Conservation (phyloP, 2,329 filamentous ascomycete genomes). For the Epichloe elymi region DNA sequence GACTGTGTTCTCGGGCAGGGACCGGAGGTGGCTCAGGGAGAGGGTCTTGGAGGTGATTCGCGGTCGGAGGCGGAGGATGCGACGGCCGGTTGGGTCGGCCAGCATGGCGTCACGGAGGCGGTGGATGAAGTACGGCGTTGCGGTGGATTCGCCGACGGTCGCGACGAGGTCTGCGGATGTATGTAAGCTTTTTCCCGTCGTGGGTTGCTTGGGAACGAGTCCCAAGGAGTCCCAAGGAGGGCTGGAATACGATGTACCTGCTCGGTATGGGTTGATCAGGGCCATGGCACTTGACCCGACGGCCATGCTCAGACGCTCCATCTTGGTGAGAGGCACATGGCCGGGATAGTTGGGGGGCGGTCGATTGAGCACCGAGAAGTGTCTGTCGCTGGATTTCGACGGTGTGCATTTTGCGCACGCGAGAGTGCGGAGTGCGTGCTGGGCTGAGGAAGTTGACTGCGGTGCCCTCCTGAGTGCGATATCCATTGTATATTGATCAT, state of each 20-base stretch:
- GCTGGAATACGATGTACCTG: constrained; percentile 35
- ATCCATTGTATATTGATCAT: constrained; percentile 11
- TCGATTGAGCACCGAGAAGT: constrained; percentile 73
- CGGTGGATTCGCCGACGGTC: constrained; percentile 84
- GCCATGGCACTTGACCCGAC: constrained; percentile 50
- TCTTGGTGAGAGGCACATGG: constrained; percentile 72
- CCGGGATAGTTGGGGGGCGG: constrained; percentile 84
- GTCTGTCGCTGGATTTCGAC: constrained; percentile 3
- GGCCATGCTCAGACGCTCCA: constrained; percentile 64
- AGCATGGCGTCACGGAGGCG: constrained; percentile 91
- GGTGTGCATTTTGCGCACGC: constrained; percentile 1
- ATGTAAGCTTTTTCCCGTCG: neutral
- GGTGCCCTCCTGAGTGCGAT: constrained; percentile 10
- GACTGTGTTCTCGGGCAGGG: constrained; percentile 58
- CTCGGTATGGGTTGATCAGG: constrained; percentile 64
- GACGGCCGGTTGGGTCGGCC: constrained; percentile 64
- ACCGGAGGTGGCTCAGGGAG: constrained; percentile 54
- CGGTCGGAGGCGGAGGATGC: constrained; percentile 81
- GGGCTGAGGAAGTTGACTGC: constrained; percentile 9
- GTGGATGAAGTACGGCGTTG: constrained; percentile 88
- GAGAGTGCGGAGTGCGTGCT: constrained; percentile 8
- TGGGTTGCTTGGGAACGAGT: neutral
- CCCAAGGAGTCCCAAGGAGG: neutral
- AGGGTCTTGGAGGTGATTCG: constrained; percentile 69
- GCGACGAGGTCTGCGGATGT: constrained; percentile 67